Conservation (phyloP, 2,329 filamentous ascomycete species). For the Ambrosiella beaveri region DNA sequence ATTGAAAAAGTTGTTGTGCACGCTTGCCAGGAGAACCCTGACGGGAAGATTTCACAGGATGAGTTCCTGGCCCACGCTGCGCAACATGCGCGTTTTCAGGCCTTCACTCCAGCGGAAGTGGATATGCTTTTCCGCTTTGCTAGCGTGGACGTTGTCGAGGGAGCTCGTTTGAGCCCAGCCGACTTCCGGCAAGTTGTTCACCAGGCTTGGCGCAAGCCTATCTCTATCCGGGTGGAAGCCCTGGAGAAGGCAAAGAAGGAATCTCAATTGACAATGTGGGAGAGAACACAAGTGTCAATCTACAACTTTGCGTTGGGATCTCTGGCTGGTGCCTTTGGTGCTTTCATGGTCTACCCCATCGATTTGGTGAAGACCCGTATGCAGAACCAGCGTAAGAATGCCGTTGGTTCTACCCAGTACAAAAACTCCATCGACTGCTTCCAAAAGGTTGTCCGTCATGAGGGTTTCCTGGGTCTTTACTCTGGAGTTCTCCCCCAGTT, state of each 20-base stretch:
- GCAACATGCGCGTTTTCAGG: conserved; percentile 76
- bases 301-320: conserved; percentile 87
- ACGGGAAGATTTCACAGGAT: conserved; percentile 83
- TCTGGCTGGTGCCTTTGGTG: conserved; percentile 86
- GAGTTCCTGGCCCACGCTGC: conserved; percentile 93
- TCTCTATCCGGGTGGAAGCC: conserved; percentile 24
- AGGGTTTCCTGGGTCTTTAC: conserved; percentile 79
- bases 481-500: conserved; percentile 89
- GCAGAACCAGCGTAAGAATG: conserved; percentile 81
- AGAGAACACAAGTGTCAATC: conserved; percentile 43
- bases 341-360: conserved; percentile 98
- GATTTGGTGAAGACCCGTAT: conserved; percentile 96
- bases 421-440: conserved; percentile 96
- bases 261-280: conserved; percentile 15
- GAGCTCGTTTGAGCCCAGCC: conserved; percentile 50
- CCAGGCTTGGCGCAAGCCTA: conserved; percentile 60
- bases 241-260: conserved; percentile 21
- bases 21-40: conserved; percentile 63
- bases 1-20: conserved; percentile 85
- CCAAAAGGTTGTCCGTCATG: conserved; percentile 80
- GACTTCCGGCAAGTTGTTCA: conserved; percentile 95
- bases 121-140: conserved; percentile 99
- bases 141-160: conserved; percentile 64
- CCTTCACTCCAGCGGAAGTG: conserved; percentile 96
- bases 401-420: conserved; percentile 67